Evolutionary conservation across 2,329 filamentous ascomycete species (phyloP).

Genomic region (Xylariaceae sp.): DNA sequence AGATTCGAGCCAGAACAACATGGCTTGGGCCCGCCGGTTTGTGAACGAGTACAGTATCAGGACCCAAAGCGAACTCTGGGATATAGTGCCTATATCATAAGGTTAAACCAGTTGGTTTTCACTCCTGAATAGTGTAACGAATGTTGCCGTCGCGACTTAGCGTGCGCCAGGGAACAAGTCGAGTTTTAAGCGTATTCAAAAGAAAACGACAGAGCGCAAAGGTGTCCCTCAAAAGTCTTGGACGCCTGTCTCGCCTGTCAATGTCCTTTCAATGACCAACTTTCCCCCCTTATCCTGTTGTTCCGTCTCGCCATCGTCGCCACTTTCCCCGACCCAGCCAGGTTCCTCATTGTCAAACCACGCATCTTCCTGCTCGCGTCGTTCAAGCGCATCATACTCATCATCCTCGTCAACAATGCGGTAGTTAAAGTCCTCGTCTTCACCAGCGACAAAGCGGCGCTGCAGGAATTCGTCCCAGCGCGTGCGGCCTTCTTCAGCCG

Average conservation of each 20-base stretch:
- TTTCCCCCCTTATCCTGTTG: conserved; percentile 14
- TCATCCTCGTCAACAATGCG: conserved; percentile 64
- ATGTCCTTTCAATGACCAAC: conserved; percentile 15
- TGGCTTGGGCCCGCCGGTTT: not conserved
- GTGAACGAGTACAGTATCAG: not conserved
- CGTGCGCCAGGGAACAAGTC: not conserved
- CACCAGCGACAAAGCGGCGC: conserved; percentile 68
- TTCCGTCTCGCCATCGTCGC: conserved; percentile 28
- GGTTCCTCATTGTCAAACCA: conserved; percentile 81
- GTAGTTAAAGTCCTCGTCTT: conserved; percentile 78
- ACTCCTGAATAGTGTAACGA: not conserved
- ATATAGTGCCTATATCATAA: not conserved
- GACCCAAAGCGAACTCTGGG: not conserved
- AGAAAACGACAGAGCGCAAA: not conserved
- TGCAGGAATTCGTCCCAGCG: conserved; percentile 71
- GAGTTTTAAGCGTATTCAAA: not conserved
- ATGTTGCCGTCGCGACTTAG: not conserved
- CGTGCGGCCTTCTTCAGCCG: conserved; percentile 61
- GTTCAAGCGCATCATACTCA: conserved; percentile 61
- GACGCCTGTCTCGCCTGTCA: conserved; percentile 62
- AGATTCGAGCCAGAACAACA: not conserved
- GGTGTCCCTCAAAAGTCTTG: conserved; percentile 58
- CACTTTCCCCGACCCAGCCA: conserved; percentile 52
- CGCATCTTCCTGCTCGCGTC: conserved; percentile 62
- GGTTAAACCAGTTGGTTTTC: not conserved